Evolutionary conservation across 768 basidiomycete genomes (phyloP).

Genomic region (Russula abietina): DNA sequence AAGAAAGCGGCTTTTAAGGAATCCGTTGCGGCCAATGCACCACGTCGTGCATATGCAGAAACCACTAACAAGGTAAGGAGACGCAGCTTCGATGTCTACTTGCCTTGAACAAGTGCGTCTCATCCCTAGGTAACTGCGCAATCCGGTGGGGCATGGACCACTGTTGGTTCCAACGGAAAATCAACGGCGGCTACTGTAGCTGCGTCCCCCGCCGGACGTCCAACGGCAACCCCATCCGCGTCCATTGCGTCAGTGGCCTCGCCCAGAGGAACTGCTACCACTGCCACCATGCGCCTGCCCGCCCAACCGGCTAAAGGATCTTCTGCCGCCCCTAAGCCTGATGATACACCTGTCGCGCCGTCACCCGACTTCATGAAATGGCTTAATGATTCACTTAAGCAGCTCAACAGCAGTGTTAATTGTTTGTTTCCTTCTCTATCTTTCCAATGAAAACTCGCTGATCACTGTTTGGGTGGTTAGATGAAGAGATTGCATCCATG

Average conservation of each 20-base stretch:
- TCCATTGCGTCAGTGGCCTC: conserved; percentile 33
- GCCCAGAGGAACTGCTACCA: conserved; percentile 21
- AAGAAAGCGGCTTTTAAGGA: conserved; percentile 56
- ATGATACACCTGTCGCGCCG: conserved; percentile 61
- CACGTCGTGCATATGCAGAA: conserved; percentile 74
- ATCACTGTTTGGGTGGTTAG: conserved; percentile 36
- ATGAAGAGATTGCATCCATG: conserved; percentile 96
- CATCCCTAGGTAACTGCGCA: conserved; percentile 25
- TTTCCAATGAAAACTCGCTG: not conserved
- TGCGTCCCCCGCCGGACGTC: conserved; percentile 34
- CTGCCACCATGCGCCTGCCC: conserved; percentile 19
- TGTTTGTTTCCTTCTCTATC: conserved; percentile 38
- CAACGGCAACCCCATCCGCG: conserved; percentile 34
- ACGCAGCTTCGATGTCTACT: not conserved
- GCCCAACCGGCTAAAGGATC: conserved; percentile 28
- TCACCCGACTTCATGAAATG: conserved; percentile 91
- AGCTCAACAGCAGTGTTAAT: conserved; percentile 64
- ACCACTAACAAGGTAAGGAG: conserved; percentile 60
- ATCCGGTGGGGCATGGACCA: conserved; percentile 65
- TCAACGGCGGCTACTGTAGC: conserved; percentile 33
- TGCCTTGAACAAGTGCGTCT: conserved; percentile 2
- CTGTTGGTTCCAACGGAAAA: conserved; percentile 78
- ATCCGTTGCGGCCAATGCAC: conserved; percentile 42
- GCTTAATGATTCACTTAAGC: conserved; percentile 80
- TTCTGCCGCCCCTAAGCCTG: conserved; percentile 38